Evolutionary conservation across 179 eudicot species (phyloP).

Genomic region (Camellia oleifera): DNA sequence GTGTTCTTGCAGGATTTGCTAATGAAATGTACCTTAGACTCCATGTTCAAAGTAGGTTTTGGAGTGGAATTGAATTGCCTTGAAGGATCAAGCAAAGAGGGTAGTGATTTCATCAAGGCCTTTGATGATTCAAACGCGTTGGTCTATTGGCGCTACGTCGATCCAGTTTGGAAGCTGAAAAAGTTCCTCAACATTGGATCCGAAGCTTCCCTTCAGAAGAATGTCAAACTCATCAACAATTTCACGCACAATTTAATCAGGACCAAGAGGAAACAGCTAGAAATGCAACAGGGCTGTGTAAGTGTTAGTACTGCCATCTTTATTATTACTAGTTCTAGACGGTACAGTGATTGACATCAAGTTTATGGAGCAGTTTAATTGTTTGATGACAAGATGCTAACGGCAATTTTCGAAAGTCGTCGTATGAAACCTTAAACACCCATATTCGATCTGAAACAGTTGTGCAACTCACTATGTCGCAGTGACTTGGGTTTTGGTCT

Average conservation of each 20-base stretch:
- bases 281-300: constrained; percentile 30
- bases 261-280: constrained; percentile 38
- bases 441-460: no score
- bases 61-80: constrained; percentile 53
- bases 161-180: constrained; percentile 65
- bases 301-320: constrained; percentile 18
- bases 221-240: constrained; percentile 41
- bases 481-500: no score
- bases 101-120: constrained; percentile 37
- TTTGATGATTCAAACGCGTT: constrained; percentile 53
- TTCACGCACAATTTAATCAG: constrained; percentile 53
- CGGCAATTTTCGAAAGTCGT: no score
- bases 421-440: no score
- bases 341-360: no score
- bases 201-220: constrained; percentile 55
- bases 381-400: no score
- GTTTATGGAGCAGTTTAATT: no score
- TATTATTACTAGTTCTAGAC: neutral
- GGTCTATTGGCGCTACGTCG: constrained; percentile 51
- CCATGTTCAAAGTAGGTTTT: constrained; percentile 70
- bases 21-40: constrained; percentile 57
- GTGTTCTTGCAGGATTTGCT: constrained; percentile 49
- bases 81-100: constrained; percentile 35
- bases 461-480: no score
- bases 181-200: constrained; percentile 46